Conservation (phyloP, 2,329 filamentous ascomycete species). For the Paecilomyces sp. region DNA sequence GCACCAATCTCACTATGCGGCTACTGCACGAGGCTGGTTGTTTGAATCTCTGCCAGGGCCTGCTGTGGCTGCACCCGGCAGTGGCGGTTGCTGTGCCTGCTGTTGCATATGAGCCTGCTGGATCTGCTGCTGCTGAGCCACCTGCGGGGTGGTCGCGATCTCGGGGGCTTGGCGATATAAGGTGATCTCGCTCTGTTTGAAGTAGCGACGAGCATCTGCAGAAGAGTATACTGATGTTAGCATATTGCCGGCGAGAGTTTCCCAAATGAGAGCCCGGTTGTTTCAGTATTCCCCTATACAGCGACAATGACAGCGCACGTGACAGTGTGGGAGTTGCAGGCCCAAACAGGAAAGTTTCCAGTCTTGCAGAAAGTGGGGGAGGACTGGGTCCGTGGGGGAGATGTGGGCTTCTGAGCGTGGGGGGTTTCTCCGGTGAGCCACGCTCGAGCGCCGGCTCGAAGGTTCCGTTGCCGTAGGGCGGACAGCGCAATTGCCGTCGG, state of each 20-base stretch:
- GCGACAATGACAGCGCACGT: neutral
- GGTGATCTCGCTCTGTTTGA: slow-evolving; percentile 98
- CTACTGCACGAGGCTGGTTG: neutral
- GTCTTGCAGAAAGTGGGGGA: neutral
- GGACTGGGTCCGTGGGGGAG: neutral
- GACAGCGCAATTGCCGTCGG: slow-evolving; percentile 28
- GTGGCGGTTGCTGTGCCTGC: slow-evolving; percentile 25
- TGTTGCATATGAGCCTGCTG: slow-evolving; percentile 23
- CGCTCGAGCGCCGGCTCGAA: neutral
- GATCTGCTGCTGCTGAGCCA: slow-evolving; percentile 33
- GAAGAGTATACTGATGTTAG: slow-evolving; percentile 9
- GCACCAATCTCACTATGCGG: slow-evolving; percentile 2
- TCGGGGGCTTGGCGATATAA: slow-evolving; percentile 70
- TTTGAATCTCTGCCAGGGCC: slow-evolving; percentile 20
- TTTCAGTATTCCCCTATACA: neutral
- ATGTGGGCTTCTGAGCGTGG: neutral
- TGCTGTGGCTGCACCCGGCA: slow-evolving; percentile 28
- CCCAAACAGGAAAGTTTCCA: neutral
- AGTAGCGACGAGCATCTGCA: slow-evolving; percentile 87
- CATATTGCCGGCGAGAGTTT: slow-evolving; percentile 6
- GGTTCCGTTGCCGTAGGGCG: slow-evolving; percentile 3
- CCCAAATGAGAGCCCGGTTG: neutral
- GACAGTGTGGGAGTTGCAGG: neutral
- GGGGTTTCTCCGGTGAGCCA: neutral
- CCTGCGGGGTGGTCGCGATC: slow-evolving; percentile 32